Evolutionary conservation across 2,329 filamentous ascomycete genomes (phyloP).

Genomic region (Dactylellina sp.): DNA sequence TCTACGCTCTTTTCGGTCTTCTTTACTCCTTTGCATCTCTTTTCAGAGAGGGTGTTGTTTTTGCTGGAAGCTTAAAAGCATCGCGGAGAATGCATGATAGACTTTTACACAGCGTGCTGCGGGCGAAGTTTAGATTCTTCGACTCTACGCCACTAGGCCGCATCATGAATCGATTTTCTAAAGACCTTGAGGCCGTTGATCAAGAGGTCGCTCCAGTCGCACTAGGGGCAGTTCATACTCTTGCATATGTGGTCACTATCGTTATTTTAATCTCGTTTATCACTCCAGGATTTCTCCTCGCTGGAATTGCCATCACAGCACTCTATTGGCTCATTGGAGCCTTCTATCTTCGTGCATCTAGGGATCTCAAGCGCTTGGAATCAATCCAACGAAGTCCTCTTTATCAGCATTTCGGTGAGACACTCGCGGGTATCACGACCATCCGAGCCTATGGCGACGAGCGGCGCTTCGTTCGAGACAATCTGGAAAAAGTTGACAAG

Average conservation of each 20-base stretch:
- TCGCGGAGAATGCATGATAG: conserved; percentile 84
- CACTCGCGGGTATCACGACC: conserved; percentile 90
- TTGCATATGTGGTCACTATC: conserved; percentile 81
- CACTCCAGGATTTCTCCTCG: conserved; percentile 89
- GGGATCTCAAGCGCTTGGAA: conserved; percentile 93
- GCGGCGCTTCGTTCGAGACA: conserved; percentile 91
- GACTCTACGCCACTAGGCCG: conserved; percentile 95
- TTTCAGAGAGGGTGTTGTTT: conserved; percentile 85
- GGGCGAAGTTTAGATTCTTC: conserved; percentile 97
- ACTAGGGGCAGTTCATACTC: conserved; percentile 76
- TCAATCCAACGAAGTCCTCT: conserved; percentile 93
- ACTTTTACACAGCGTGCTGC: conserved; percentile 81
- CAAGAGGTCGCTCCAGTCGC: conserved; percentile 95
- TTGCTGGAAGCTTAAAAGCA: conserved; percentile 88
- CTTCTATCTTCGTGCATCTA: conserved; percentile 92
- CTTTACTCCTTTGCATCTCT: conserved; percentile 84
- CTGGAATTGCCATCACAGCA: conserved; percentile 83
- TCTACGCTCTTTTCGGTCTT: conserved; percentile 84
- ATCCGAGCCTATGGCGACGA: conserved; percentile 97
- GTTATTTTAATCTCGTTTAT: conserved; percentile 87
- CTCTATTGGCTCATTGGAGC: conserved; percentile 85
- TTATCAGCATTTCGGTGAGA: conserved; percentile 98
- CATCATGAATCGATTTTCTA: conserved; percentile 98
- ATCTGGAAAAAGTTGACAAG: conserved; percentile 85
- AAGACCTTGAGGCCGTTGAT: conserved; percentile 93